Evolutionary conservation across 495 filamentous ascomycete species (phyloP).

Genomic region (Cercophora sp.): DNA sequence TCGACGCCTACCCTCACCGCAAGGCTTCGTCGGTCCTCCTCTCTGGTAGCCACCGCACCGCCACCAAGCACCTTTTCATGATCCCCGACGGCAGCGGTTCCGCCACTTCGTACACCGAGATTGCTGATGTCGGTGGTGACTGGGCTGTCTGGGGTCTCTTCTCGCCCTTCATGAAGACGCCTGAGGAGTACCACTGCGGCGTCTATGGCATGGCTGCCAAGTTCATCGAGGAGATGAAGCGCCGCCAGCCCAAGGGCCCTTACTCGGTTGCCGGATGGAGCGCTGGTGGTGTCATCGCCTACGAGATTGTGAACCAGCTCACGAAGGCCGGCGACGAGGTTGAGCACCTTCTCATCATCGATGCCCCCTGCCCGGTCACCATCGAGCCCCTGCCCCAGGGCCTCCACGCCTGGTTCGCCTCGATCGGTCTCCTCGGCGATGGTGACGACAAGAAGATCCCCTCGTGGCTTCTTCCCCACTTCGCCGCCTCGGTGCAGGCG

Average conservation of each 20-base stretch:
- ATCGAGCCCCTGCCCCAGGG: constrained; percentile 73
- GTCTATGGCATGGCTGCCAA: constrained; percentile 52
- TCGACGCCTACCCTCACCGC: constrained; percentile 66
- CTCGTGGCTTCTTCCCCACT: constrained; percentile 80
- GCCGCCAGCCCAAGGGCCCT: constrained; percentile 60
- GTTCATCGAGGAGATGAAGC: constrained; percentile 60
- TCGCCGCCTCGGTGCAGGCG: constrained; percentile 69
- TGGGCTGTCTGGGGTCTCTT: constrained; percentile 63
- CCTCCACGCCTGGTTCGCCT: constrained; percentile 74
- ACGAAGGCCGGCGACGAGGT: constrained; percentile 64
- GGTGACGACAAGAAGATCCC: constrained; percentile 56
- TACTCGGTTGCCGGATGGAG: constrained; percentile 76
- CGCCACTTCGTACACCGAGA: constrained; percentile 57
- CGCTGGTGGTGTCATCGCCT: constrained; percentile 84
- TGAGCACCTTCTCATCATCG: constrained; percentile 73
- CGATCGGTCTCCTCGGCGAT: constrained; percentile 76
- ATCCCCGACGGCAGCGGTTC: constrained; percentile 76
- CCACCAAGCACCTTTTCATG: constrained; percentile 62
- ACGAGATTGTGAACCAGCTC: constrained; percentile 72
- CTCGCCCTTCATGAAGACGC: constrained; percentile 58
- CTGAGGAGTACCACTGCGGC: constrained; percentile 52
- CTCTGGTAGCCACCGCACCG: constrained; percentile 57
- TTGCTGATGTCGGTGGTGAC: constrained; percentile 45
- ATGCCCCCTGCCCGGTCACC: constrained; percentile 73
- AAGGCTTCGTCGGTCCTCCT: constrained; percentile 57